Conservation (phyloP, 1,284 basidiomycete species). For the Ceratobasidium sp. region DNA sequence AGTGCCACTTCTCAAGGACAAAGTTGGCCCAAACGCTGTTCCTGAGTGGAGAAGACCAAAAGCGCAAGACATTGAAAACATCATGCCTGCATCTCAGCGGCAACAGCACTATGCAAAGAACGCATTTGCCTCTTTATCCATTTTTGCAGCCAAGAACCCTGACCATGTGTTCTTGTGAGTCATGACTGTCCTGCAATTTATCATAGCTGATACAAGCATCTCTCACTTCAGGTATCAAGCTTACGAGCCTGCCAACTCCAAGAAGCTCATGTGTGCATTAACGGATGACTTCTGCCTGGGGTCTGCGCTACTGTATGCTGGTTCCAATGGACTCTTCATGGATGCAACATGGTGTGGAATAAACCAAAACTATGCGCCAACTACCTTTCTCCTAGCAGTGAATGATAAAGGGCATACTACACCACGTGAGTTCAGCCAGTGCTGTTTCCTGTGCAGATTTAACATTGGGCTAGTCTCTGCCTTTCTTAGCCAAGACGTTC, state of each 20-base stretch:
- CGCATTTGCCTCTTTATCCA: background rate
- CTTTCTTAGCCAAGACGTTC: constrained; percentile 9
- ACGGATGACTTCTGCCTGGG: background rate
- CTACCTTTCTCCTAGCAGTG: background rate
- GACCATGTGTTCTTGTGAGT: constrained; percentile 1
- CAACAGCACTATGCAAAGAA: background rate
- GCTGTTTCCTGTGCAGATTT: background rate
- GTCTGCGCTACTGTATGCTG: background rate
- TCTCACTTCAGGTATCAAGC: background rate
- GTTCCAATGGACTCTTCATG: constrained; percentile 46
- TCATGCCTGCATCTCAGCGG: background rate
- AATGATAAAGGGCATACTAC: background rate
- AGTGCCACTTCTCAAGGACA: too few species aligned
- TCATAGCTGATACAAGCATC: too few species aligned
- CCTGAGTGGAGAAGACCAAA: background rate
- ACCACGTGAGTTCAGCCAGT: background rate
- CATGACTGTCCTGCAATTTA: background rate
- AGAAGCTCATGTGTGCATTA: background rate
- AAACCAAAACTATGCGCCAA: constrained; percentile 53
- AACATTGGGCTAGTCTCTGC: too few species aligned
- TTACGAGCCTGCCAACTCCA: background rate
- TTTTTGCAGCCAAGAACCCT: background rate
- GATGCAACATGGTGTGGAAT: constrained; percentile 52
- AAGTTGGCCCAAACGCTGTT: background rate
- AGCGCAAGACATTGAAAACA: background rate